Evolutionary conservation across 2,329 filamentous ascomycete genomes (phyloP), one percentile per base, ranked within the genome.

Genomic region (Fulvia fulva): DNA sequence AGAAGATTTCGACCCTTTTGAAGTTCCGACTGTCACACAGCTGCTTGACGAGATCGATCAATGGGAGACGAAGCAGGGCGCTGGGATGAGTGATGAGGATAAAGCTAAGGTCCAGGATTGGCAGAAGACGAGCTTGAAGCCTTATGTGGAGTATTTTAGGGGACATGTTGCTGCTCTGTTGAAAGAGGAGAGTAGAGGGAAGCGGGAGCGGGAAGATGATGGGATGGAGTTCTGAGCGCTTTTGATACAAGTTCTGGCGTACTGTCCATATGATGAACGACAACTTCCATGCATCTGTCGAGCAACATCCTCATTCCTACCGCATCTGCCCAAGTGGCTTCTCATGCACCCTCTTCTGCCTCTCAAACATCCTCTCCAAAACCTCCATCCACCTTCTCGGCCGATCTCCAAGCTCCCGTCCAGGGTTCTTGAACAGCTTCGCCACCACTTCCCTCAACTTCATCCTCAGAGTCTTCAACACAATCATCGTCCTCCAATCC

Each of bases 81-180:
- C 75, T 26, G 78, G 78, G 0, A 77, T 78, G 62, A 72, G 69
- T 46, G 72, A 74, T 19, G 70, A 70, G 14, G 70, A 79, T 55
- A 73, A 68, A 56, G 84, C 80, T 67, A 78, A 77, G 56, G 68
- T 89, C 50, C 83, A 87, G 65, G 94, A 99, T 71, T 97, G 93
- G 87, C 93, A 99, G 76, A 99, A 97, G 84, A 99, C 94, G 23
- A 91, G 90, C 64, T 75, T 99, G 70, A 96, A 89, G 77, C 91
- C 91, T 8, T 97, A 96, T 72, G 86, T 97, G 34, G 92, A 97
- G 58, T 87, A 88, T 66, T 97, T 99, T 75, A 83, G 89, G 65
- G 82, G 81, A 0, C 96, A 97, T 75, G 90, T 97, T 7, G 82
- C 84, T 9, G 82, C 78, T 0, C 74, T 99, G 56, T 81, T 97